Percentiles rank a stretch among this genome's conserved stretches.
Conservation (phyloP, 257 asterid species). For the Primulina tabacum region DNA sequence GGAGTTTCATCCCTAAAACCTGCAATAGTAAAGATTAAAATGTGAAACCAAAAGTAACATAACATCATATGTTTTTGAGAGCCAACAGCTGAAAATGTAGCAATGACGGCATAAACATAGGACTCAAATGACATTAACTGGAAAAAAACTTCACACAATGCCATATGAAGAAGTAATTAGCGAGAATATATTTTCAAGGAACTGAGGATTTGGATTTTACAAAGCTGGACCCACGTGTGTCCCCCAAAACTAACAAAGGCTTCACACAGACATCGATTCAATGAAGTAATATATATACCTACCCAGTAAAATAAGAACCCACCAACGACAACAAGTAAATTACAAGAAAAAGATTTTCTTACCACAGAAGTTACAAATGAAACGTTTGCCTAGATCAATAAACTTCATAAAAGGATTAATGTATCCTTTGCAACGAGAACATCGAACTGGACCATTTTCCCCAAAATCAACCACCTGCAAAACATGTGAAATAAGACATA, state of each 20-base stretch:
- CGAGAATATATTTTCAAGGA: neutral
- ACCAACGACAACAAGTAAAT: neutral
- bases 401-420: constrained; percentile 95
- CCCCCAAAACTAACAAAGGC: constrained; percentile 11
- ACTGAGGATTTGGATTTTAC: neutral
- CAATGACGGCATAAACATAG: constrained; percentile 19
- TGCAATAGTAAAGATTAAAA: constrained; percentile 32
- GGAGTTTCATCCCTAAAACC: constrained; percentile 96
- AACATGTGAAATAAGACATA: constrained; percentile 16
- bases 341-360: constrained; percentile 30
- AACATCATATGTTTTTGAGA: constrained; percentile 4
- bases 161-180: constrained; percentile 9
- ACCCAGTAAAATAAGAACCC: constrained; percentile 5
- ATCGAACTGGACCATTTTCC: constrained; percentile 97
- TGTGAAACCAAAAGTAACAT: neutral
- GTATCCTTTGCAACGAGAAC: constrained; percentile 98
- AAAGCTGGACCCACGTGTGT: neutral
- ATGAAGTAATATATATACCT: constrained; percentile 10
- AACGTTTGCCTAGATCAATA: constrained; percentile 91
- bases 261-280: constrained; percentile 3
- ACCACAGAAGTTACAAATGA: constrained; percentile 97
- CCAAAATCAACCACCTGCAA: constrained; percentile 94
- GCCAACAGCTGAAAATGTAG: constrained; percentile 9
- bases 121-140: constrained; percentile 14
- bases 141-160: neutral